Base-by-base conservation (phyloP, 2,329 filamentous ascomycete genomes). In the Leptographium lundbergii region DNA sequence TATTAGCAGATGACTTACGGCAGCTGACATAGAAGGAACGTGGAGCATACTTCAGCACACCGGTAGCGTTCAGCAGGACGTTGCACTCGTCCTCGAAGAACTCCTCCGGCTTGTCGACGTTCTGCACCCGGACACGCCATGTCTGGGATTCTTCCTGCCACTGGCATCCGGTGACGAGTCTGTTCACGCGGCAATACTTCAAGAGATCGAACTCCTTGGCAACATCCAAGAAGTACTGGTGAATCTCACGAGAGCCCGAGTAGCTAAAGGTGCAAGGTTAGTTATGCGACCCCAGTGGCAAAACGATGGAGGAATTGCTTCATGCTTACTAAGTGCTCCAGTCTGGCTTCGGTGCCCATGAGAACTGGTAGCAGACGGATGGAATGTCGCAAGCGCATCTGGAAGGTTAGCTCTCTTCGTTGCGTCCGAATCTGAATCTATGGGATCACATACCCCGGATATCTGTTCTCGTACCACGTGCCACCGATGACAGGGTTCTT, bases 301-400 rank as follows among this genome's bases (percentile, higher is more conserved):
- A 39, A 7, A 1, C 3, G 25, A 57, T 25, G 22, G 4, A 6
- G 9, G 27, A 39, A 19, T 4, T 17, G 14, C 13, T 10, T 51
- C n/a, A 5, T 19, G 29, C 55, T 50, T 36, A 57, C 56, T 77
- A 75, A 61, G 78, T 74, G 0, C 71, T 73, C 80, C 80, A 83
- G 60, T 81, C 71, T 0, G 75, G 76, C 55, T 81, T 81, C 0
- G 78, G 78, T 5, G 71, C 69, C 64, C 80, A 82, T 2, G 74
- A 53, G 36, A 59, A 61, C 50, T 55, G 51, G 47, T 61, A 61
- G 55, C 34, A 47, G 53, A 66, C 65, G 5, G 65, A 63, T 2
- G 66, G 66, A 24, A 66, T 63, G 29, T 66, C 64, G 39, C 66
- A 67, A 19, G 63, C 61, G 19, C 66, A 65, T 5, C 36, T 39